Evolutionary conservation across 1,284 basidiomycete species (phyloP), one percentile per base, ranked within the genome.

Genomic region (Sporisorium graminicola): DNA sequence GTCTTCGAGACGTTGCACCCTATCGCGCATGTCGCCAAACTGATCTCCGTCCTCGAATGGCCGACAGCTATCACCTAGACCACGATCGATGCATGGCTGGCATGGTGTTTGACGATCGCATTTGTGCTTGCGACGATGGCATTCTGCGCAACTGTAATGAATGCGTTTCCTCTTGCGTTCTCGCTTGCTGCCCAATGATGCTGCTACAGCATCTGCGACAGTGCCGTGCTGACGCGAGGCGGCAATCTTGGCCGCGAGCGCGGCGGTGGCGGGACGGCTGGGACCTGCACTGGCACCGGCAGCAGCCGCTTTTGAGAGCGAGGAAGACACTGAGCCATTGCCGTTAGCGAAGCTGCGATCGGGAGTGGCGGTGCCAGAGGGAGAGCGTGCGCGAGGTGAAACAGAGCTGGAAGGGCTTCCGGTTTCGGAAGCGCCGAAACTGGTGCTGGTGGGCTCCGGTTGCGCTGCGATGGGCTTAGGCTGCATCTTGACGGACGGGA

Each of bases 121-220:
- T 61, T 81, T 81, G 76, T 83, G 81, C 59, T 83, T 83, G 10
- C 81, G 69, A 43, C 81, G 68, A 61, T 83, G 81, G 29, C 81
- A 83, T 54, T 84, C 82, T 13, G 82, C 77, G 42, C 82, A 84
- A 31, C 75, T 78, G 71, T 83, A 84, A 60, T 83, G 82, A 49
- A 83, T 72, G 43, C 82, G 77, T 60, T 82, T 79, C 33, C 82
- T 64, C 65, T 82, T 83, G 18, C 76, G 65, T 59, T 81, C 77
- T 26, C 69, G 70, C 35, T 78, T 77, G 63, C 70, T 78, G 20
- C 72, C 80, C 16, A 83, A 70, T 9, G 77, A 73, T 8, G 74
- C 78, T 22, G 80, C 79, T n/a, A 83, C 78, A 20, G 72, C 77
- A 55, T 82, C 81, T 5, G 81, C 81, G 9, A 81, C 75, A 47